Evolutionary conservation across 805 yeast genomes (phyloP).

Genomic region (Helenozyma baotianmanensis): DNA sequence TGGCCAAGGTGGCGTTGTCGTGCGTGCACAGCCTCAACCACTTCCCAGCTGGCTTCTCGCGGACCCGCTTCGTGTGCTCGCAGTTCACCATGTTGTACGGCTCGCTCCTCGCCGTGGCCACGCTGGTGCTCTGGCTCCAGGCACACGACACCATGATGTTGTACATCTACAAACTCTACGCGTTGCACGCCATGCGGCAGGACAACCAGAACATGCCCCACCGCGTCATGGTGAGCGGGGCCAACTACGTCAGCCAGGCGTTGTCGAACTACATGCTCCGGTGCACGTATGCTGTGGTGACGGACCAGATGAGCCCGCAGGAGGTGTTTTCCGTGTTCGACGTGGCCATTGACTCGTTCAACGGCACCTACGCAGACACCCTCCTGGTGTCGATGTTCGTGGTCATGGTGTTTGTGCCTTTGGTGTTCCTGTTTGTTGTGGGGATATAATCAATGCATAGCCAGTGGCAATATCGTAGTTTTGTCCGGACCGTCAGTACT

Average conservation of each 20-base stretch:
- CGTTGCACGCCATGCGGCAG: constrained; percentile 2
- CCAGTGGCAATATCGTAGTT: background rate
- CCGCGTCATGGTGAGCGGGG: constrained; percentile 6
- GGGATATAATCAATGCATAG: background rate
- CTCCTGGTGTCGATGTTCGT: constrained; percentile 9
- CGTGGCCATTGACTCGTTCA: constrained; percentile 2
- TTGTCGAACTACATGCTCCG: constrained; percentile 11
- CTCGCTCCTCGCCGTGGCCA: constrained; percentile 4
- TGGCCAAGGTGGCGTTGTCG: constrained; percentile 4
- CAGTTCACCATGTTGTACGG: constrained; percentile 10
- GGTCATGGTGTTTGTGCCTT: constrained; percentile 10
- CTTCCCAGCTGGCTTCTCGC: constrained; percentile 1
- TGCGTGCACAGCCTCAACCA: background rate
- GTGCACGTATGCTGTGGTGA: constrained; percentile 6
- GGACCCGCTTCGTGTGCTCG: constrained; percentile 4
- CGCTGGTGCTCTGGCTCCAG: constrained; percentile 3
- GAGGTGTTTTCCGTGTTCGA: constrained; percentile 1
- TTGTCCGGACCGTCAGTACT: background rate
- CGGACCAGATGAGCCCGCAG: background rate
- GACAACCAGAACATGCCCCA: constrained; percentile 1
- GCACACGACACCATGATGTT: constrained; percentile 9
- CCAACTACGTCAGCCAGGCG: constrained; percentile 3
- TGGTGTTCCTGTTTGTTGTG: constrained; percentile 1
- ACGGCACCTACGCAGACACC: constrained; percentile 5
- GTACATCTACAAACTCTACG: constrained; percentile 10